Percentiles rank a stretch among this genome's conserved stretches.
Conservation (phyloP, 306 rosid genomes). For the Gynostemma pentaphyllum region DNA sequence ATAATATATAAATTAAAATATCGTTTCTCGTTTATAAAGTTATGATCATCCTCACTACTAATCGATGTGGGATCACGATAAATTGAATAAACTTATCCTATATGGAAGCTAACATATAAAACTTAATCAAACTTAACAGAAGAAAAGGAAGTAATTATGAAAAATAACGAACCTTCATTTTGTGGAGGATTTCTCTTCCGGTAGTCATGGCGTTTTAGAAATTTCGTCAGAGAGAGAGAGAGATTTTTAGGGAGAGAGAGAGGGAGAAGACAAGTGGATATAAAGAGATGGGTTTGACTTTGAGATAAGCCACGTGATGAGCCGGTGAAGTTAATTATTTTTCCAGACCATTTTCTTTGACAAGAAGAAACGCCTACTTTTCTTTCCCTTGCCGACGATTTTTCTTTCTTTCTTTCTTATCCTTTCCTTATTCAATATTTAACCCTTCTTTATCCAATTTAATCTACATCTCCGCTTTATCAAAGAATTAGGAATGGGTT, state of each 20-base stretch:
- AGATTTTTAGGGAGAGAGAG: not conserved
- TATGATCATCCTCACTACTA: too few relatives aligned
- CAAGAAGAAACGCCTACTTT: constrained; percentile 13
- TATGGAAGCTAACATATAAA: too few relatives aligned
- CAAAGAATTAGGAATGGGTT: too few relatives aligned
- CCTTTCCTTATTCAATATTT: not conserved
- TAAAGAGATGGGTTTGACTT: constrained; percentile 13
- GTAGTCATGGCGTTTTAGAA: constrained; percentile 2
- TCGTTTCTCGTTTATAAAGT: too few relatives aligned
- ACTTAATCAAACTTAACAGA: not conserved
- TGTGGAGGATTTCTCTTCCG: constrained; percentile 16
- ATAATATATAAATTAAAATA: too few relatives aligned
- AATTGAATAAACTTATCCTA: too few relatives aligned
- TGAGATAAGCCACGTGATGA: not conserved
- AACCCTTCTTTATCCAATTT: not conserved
- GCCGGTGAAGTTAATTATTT: not conserved
- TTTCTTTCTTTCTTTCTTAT: not conserved
- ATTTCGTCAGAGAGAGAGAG: not conserved
- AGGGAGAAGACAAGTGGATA: not conserved
- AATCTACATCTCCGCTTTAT: too few relatives aligned
- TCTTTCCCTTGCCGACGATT: constrained; percentile 4
- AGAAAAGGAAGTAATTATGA: not conserved
- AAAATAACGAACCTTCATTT: constrained; percentile 6
- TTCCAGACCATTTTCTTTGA: constrained; percentile 3
- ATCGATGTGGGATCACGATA: too few relatives aligned